Percentiles rank a stretch among this genome's conserved stretches.
These are phyloP conservation scores for Alectoria sarmentosa DNA, from an alignment of 495 filamentous ascomycete species.

Conservation along the genomic window DNA sequence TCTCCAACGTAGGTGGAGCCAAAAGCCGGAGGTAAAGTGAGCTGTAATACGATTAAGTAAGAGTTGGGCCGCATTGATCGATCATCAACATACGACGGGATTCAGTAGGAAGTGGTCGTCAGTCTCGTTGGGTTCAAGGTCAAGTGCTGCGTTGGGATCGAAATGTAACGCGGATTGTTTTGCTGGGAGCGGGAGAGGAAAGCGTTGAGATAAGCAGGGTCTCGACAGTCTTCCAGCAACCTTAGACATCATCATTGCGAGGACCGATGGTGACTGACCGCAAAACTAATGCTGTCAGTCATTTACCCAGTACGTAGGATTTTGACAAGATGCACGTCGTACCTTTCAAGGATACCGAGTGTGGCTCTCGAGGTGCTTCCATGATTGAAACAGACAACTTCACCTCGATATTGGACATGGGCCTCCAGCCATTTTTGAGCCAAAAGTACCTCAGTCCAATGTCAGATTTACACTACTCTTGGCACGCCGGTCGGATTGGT, in stretches of 20 bases:
- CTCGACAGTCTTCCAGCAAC: slow-evolving; percentile 42
- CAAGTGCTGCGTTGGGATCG: slow-evolving; percentile 44
- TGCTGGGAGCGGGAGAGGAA: slow-evolving; percentile 44
- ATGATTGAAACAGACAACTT: not conserved
- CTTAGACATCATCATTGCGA: not conserved
- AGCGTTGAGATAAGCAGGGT: slow-evolving; percentile 49
- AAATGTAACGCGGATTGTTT: slow-evolving; percentile 37
- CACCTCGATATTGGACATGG: not conserved
- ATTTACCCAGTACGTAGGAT: too few relatives aligned
- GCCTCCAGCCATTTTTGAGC: not conserved
- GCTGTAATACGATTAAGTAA: slow-evolving; percentile 32
- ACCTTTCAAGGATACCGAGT: slow-evolving; percentile 84
- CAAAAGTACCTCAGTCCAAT: not conserved
- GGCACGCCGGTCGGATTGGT: too few relatives aligned
- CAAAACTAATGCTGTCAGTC: slow-evolving; percentile 38
- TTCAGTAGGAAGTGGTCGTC: slow-evolving; percentile 52
- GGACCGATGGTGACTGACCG: slow-evolving; percentile 35
- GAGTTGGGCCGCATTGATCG: not conserved
- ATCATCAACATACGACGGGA: slow-evolving; percentile 42
- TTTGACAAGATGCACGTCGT: slow-evolving; percentile 23
- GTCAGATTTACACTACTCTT: too few relatives aligned
- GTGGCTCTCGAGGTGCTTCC: slow-evolving; percentile 54
- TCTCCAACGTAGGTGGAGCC: slow-evolving; percentile 94
- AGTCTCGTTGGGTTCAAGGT: slow-evolving; percentile 42
- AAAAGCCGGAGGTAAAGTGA: slow-evolving; percentile 90